Percentiles rank a stretch among this genome's conserved stretches.
phyloP scores from a whole-genome alignment of 805 yeast species.

The Wickerhamomyces hampshirensis region DNA sequence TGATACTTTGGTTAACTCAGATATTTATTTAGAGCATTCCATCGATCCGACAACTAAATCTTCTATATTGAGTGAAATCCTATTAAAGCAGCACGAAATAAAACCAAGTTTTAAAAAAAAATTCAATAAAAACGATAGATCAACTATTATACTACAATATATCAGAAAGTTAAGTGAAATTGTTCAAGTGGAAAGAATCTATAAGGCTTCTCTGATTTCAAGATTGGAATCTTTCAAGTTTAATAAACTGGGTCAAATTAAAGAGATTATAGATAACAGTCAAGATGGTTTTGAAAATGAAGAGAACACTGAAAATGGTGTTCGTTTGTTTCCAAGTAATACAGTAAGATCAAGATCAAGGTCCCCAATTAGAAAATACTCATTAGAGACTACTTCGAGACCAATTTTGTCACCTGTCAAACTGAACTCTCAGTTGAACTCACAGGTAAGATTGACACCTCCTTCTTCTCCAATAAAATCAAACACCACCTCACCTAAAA shows the following conservation, averaged over 20 bases:
- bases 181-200: slow-evolving; percentile 63
- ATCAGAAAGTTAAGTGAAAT: slow-evolving; percentile 49
- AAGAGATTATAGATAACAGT: slow-evolving; percentile 5
- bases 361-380: slow-evolving; percentile 19
- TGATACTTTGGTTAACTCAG: slow-evolving; percentile 40
- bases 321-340: slow-evolving; percentile 16
- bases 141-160: slow-evolving; percentile 42
- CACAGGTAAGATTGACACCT: slow-evolving; percentile 9
- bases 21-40: slow-evolving; percentile 54
- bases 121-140: slow-evolving; percentile 37
- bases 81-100: slow-evolving; percentile 23
- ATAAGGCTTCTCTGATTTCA: slow-evolving; percentile 35
- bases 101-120: slow-evolving; percentile 19
- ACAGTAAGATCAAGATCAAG: slow-evolving; percentile 16
- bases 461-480: slow-evolving; percentile 10
- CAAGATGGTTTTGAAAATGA: slow-evolving; percentile 6
- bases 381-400: slow-evolving; percentile 3
- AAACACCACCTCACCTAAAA: slow-evolving; percentile 12
- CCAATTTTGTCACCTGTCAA: slow-evolving; percentile 15
- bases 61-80: slow-evolving; percentile 34
- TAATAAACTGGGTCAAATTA: slow-evolving; percentile 11
- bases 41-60: slow-evolving; percentile 34
- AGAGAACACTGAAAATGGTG: slow-evolving; percentile 11
- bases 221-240: slow-evolving; percentile 15
- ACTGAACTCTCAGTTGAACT: slow-evolving; percentile 5